Base-by-base conservation (phyloP, 2,329 filamentous ascomycete genomes). In the Pseudocercospora musae region DNA sequence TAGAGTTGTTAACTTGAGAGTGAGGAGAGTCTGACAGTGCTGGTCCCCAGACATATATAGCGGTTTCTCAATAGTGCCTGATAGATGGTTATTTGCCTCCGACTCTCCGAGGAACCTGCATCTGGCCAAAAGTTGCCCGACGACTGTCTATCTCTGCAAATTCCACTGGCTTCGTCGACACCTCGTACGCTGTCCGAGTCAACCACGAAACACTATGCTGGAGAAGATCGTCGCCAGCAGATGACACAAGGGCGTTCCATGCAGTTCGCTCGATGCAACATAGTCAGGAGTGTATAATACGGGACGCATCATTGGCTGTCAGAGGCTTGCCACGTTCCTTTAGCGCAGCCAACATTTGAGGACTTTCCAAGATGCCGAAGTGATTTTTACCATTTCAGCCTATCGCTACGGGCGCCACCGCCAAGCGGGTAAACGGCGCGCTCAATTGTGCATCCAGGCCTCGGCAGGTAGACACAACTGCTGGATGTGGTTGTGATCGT, bases 331-430 rank as follows among this genome's bases (percentile, higher is more conserved):
- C 48, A 31, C 48, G 48, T 25, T 52, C 48, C 48, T 25, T n/a
- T 52, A 31, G 48, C 48, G 48, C 48, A 29, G 48, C 48, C 48
- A 52, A 18, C 48, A 52, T n/a, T 27, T 15, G 23, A 23, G 21
- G 21, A 23, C 46, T 25, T 50, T 20, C 23, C 7, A 23, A 20
- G 46, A 50, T 50, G 46, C 46, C 46, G 23, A 23, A 23, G 8
- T 50, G 10, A 15, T 23, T 50, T 50, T 50, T 7, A 23, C 46
- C 21, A 50, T 50, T 27, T 72, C 77, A 79, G 78, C 62, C 72
- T 71, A 25, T 66, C 71, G 66, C 79, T 79, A 21, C 79, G 70
- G 2, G 76, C 76, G 42, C 71, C 73, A 62, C 79, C 78, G 72
- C 46, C 18, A 50, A 27, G 20, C 78, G 73, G 3, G 78, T 78